Evolutionary conservation across 768 basidiomycete species (phyloP).

Genomic region (Russula vinacea): DNA sequence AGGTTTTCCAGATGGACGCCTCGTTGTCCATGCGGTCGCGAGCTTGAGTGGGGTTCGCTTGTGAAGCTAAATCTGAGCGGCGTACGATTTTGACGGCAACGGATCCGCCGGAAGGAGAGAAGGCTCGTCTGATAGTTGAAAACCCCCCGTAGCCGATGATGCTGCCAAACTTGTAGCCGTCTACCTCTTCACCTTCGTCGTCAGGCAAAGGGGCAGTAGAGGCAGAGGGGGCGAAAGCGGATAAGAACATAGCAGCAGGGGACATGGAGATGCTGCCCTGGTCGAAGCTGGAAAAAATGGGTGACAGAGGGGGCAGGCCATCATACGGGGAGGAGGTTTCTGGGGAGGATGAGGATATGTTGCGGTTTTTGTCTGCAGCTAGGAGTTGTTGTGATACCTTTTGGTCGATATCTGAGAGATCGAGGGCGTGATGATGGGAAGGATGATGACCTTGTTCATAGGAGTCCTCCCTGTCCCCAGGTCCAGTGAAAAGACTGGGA

Average conservation of each 20-base stretch:
- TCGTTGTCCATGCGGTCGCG: slow-evolving; percentile 66
- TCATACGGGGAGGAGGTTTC: slow-evolving; percentile 17
- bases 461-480: slow-evolving; percentile 11
- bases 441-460: neutral
- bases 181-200: slow-evolving; percentile 62
- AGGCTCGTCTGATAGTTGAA: slow-evolving; percentile 73
- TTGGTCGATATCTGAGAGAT: slow-evolving; percentile 25
- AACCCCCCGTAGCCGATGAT: slow-evolving; percentile 79
- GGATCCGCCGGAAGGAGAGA: slow-evolving; percentile 56
- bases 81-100: slow-evolving; percentile 83
- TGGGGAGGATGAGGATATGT: slow-evolving; percentile 27
- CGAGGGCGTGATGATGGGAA: neutral
- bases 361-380: slow-evolving; percentile 6
- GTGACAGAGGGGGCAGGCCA: slow-evolving; percentile 16
- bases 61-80: slow-evolving; percentile 52
- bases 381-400: slow-evolving; percentile 22
- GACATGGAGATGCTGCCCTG: slow-evolving; percentile 41
- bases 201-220: slow-evolving; percentile 48
- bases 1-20: slow-evolving; percentile 65
- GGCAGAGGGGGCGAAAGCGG: slow-evolving; percentile 51
- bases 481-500: neutral
- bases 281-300: slow-evolving; percentile 21
- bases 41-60: slow-evolving; percentile 46
- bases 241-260: slow-evolving; percentile 72
- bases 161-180: slow-evolving; percentile 71